Base-by-base conservation (phyloP, 371 early-diverging fungal genomes). In the Blastocladiella emersonii region DNA sequence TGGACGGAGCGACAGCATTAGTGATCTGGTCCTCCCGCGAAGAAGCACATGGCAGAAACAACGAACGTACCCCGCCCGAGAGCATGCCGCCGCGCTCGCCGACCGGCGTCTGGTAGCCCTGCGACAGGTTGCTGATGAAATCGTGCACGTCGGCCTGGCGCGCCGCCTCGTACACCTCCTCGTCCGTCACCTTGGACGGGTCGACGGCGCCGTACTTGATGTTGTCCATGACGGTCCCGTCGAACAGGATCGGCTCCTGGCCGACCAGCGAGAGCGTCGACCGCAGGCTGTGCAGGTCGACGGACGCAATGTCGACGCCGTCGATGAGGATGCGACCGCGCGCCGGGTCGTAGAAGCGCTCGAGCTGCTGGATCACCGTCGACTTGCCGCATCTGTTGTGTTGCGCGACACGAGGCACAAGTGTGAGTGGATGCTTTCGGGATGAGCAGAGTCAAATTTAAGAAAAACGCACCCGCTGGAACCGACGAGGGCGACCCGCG, bases 21-120 rank as follows among this genome's bases (percentile, higher is more conserved):
- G n/a, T n/a, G n/a, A n/a, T n/a, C n/a, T n/a, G n/a, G n/a, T n/a
- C n/a, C n/a, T n/a, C n/a, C n/a, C n/a, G n/a, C n/a, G n/a, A n/a
- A n/a, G n/a, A n/a, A n/a, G n/a, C n/a, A n/a, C n/a, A n/a, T n/a
- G n/a, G n/a, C n/a, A n/a, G n/a, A n/a, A n/a, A n/a, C n/a, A n/a
- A n/a, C n/a, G n/a, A n/a, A n/a, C n/a, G n/a, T n/a, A n/a, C n/a
- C n/a, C 61, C 93, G 93, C 65, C 83, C 81, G 34, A 97, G 71
- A n/a, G n/a, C 61, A 81, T 78, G 63, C 76, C 75, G 4, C 94
- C 93, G 53, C 82, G 74, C 67, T 89, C 90, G 43, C 92, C 93
- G 32, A 90, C 89, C 55, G 78, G 69, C 1, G 93, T 90, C 36
- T 88, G 79, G 67, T 89, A 89, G 27, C 85, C 84, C 19, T 87